phyloP scores from a whole-genome alignment of 352 stramenopile genomes.

The Globisporangium parvum region DNA sequence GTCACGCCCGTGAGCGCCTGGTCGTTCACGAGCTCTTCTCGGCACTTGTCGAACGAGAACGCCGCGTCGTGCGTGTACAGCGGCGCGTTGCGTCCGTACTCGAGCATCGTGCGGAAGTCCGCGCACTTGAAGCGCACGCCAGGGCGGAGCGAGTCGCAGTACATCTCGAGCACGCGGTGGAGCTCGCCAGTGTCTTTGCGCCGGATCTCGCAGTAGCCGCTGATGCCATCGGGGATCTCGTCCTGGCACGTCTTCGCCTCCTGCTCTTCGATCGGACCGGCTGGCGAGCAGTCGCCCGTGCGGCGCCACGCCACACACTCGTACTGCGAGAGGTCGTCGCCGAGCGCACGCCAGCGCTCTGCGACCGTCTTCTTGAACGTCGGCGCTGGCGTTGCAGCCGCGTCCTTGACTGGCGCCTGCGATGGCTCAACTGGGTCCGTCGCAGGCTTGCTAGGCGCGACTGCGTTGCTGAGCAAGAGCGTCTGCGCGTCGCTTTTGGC shows the following conservation, averaged over 20 bases:
- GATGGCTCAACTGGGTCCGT: neutral
- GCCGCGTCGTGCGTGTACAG: conserved; percentile 36
- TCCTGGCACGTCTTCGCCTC: conserved; percentile 34
- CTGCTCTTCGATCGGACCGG: conserved; percentile 22
- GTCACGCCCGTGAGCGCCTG: conserved; percentile 14
- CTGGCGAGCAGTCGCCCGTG: conserved; percentile 33
- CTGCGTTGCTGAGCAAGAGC: conserved; percentile 6
- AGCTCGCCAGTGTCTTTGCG: conserved; percentile 23
- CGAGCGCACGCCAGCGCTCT: conserved; percentile 8
- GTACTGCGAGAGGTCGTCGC: conserved; percentile 26
- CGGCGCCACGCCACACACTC: conserved; percentile 52
- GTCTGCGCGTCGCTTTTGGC: conserved; percentile 3
- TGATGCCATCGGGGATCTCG: conserved; percentile 30
- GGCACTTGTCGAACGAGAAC: conserved; percentile 28
- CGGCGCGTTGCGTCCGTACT: conserved; percentile 27
- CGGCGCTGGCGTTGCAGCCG: neutral
- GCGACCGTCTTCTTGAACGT: conserved; percentile 6
- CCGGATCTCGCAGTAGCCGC: conserved; percentile 42
- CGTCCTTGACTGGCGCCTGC: neutral
- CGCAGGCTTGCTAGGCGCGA: neutral
- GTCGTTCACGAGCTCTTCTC: conserved; percentile 24
- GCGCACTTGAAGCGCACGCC: conserved; percentile 36
- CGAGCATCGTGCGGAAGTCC: conserved; percentile 35
- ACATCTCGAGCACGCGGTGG: conserved; percentile 45
- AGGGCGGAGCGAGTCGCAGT: conserved; percentile 49